These are phyloP conservation scores for Globisporangium viniferum DNA, from an alignment of 352 stramenopile species.

Conservation along the genomic window DNA sequence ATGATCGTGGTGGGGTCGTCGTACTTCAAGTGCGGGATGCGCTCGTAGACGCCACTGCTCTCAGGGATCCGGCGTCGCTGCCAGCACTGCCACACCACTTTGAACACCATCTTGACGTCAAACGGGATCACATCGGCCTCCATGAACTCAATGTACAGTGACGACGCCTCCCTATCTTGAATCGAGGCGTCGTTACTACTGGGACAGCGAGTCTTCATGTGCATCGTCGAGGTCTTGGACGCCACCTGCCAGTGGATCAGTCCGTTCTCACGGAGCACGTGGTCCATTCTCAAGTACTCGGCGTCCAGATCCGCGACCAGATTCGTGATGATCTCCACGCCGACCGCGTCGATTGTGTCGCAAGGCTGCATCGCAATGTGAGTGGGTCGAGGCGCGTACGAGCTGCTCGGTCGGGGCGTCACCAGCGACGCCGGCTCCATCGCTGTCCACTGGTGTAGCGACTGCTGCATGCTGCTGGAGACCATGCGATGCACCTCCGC, in stretches of 20 bases:
- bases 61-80: not conserved
- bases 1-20: not conserved
- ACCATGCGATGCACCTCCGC: not conserved
- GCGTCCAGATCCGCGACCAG: conserved; percentile 3
- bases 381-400: not conserved
- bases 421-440: not conserved
- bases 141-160: conserved; percentile 6
- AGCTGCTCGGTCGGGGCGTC: not conserved
- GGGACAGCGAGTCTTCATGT: conserved; percentile 3
- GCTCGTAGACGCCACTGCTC: not conserved
- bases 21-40: not conserved
- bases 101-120: conserved; percentile 2
- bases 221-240: not conserved
- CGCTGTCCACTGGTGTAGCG: not conserved
- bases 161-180: not conserved
- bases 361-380: not conserved
- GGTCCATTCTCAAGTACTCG: conserved; percentile 3
- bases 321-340: not conserved
- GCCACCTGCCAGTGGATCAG: conserved; percentile 7
- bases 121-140: conserved; percentile 12
- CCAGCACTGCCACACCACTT: conserved; percentile 10
- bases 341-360: not conserved
- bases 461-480: not conserved
- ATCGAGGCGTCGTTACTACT: not conserved
- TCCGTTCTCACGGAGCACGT: conserved; percentile 1